A percentile compares a stretch with the other conserved stretches of the same genome.
These are phyloP conservation scores for Fusarium metavorans DNA, from an alignment of 2,329 filamentous ascomycete species.

Conservation along the genomic window DNA sequence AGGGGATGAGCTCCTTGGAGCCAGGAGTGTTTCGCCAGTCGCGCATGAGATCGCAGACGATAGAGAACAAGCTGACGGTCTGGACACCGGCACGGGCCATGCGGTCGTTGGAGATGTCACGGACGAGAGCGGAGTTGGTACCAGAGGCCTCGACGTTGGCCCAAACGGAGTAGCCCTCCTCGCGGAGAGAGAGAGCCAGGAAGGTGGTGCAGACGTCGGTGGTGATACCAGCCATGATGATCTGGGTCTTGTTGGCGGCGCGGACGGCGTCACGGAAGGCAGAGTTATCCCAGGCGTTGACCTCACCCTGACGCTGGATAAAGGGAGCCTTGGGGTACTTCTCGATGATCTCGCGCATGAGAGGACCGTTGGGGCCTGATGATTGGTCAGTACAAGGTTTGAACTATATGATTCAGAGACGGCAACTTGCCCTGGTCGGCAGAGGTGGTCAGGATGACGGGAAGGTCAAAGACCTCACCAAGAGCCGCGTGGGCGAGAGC, in stretches of 20 bases:
- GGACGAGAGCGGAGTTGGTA: constrained; percentile 71
- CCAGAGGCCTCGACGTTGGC: constrained; percentile 79
- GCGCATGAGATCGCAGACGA: constrained; percentile 76
- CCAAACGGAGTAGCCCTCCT: constrained; percentile 79
- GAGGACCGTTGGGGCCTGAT: constrained; percentile 75
- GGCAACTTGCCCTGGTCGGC: constrained; percentile 59
- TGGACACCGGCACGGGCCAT: constrained; percentile 77
- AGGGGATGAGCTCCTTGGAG: constrained; percentile 69
- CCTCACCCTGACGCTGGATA: constrained; percentile 76
- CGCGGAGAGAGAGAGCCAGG: constrained; percentile 76
- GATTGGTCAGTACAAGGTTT: not conserved
- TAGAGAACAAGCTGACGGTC: constrained; percentile 70
- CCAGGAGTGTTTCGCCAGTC: constrained; percentile 73
- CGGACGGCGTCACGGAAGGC: constrained; percentile 75
- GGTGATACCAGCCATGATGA: constrained; percentile 78
- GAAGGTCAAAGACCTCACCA: constrained; percentile 74
- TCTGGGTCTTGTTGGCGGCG: constrained; percentile 74
- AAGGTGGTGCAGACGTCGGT: constrained; percentile 84
- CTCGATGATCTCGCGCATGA: constrained; percentile 76
- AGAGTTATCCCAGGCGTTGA: constrained; percentile 81
- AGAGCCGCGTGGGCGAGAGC: constrained; percentile 76
- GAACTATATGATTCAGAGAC: not conserved
- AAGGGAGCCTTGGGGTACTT: constrained; percentile 76
- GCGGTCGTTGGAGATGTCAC: constrained; percentile 73
- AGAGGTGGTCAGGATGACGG: constrained; percentile 78